Base-by-base conservation (phyloP, 352 stramenopile species). In the Phytophthora cryptogea region DNA sequence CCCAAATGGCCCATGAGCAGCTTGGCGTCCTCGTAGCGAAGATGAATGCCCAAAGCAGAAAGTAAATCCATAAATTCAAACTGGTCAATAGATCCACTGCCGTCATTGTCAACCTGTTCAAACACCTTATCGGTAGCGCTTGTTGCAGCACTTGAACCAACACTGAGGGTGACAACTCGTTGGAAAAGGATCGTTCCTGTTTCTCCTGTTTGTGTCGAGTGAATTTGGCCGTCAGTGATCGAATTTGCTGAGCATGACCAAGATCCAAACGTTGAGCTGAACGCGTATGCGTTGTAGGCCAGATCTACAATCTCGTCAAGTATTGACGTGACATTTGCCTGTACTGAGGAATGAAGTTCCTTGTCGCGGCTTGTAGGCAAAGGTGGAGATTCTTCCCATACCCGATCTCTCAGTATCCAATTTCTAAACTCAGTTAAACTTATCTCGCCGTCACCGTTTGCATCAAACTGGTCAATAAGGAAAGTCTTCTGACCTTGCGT, bases 371-470 rank as follows among this genome's bases (percentile, higher is more conserved):
- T 60, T 35, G 48, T 46, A 31, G 23, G 9, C 8, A 39, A 4
- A 5, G 17, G 11, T 20, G 14, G 27, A 36, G 59, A 31, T 48
- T 73, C 43, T 23, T 72, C 53, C 83, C 83, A 90, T 0, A 90
- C 59, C 10, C 82, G 83, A 17, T 89, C 70, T 44, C 75, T 68
- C 31, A 87, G 52, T 4, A 94, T 74, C 83, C 83, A 94, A 31
- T 82, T 51, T 40, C 59, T 76, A 45, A 94, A 92, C 45, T 92
- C 85, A 1, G 45, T 62, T 5, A 85, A 41, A 59, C 80, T 89
- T 20, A 94, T 76, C 56, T 88, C 77, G 0, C 76, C 81, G 17
- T 92, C 83, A 0, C 55, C 72, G 60, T 94, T 90, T 0, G 71
- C 59, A 54, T 92, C 85, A 41, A 94, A 90, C 17, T 92, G 78